A percentile compares a stretch with the other conserved stretches of the same genome.
These are phyloP conservation scores for Colletotrichum godetiae DNA, from an alignment of 2,329 filamentous ascomycete species.

Conservation along the genomic window DNA sequence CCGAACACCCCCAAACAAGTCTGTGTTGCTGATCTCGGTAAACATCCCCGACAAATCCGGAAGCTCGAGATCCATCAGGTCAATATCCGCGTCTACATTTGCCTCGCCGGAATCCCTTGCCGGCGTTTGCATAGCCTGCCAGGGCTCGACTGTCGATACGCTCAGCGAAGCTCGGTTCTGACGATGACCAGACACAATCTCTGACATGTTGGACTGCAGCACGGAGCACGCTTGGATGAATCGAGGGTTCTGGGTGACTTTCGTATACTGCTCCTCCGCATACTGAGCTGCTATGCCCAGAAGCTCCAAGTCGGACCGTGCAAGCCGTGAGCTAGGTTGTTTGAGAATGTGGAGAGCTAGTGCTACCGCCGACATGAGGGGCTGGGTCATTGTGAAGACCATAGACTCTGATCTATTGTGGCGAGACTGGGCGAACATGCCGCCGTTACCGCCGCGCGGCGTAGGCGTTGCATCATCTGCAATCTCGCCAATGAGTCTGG, in stretches of 20 bases:
- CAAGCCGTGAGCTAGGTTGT: constrained; percentile 35
- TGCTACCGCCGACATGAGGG: constrained; percentile 36
- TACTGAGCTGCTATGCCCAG: constrained; percentile 34
- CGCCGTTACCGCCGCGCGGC: background rate
- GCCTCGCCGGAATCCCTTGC: background rate
- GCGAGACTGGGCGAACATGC: background rate
- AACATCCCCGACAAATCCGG: constrained; percentile 26
- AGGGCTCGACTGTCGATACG: background rate
- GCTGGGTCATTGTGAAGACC: constrained; percentile 27
- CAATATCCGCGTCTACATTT: background rate
- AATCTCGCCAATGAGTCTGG: constrained; percentile 17
- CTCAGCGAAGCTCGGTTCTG: background rate
- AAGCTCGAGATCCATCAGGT: constrained; percentile 22
- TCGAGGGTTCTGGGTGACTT: constrained; percentile 15
- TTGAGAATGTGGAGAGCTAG: constrained; percentile 37
- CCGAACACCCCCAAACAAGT: constrained; percentile 16
- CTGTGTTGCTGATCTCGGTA: constrained; percentile 24
- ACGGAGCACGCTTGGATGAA: constrained; percentile 28
- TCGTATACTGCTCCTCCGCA: constrained; percentile 36
- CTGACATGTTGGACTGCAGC: constrained; percentile 23
- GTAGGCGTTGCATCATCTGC: constrained; percentile 11
- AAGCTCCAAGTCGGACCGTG: constrained; percentile 38
- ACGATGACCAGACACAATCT: background rate
- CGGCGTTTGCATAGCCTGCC: background rate
- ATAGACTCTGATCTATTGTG: constrained; percentile 4